These are phyloP conservation scores for Nelumbo lutea DNA, from an alignment of 164 flowering plant genomes.

Conservation along the genomic window DNA sequence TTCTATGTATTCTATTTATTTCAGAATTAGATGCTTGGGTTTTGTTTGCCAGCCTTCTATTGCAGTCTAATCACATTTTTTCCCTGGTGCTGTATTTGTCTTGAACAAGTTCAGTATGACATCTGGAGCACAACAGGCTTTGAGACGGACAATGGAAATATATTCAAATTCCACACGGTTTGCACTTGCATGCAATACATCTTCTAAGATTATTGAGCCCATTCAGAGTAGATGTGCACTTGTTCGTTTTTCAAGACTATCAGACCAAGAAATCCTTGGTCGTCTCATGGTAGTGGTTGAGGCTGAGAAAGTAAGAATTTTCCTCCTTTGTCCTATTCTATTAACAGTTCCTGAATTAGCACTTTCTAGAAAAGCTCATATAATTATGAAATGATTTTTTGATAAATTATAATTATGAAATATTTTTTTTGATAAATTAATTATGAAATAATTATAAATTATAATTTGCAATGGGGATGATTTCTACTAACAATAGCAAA, in stretches of 20 bases:
- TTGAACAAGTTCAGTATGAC: slow-evolving; percentile 68
- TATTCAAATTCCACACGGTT: slow-evolving; percentile 94
- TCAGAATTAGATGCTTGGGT: background rate
- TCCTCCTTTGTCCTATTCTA: background rate
- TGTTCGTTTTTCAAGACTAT: slow-evolving; percentile 86
- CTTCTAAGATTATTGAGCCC: slow-evolving; percentile 94
- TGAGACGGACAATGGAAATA: slow-evolving; percentile 97
- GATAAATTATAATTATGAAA: background rate
- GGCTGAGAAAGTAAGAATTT: slow-evolving; percentile 69
- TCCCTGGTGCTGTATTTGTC: background rate
- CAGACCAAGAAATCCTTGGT: slow-evolving; percentile 91
- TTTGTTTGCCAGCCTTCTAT: no score
- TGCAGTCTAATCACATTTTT: slow-evolving; percentile 1
- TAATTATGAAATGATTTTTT: background rate
- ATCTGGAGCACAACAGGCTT: slow-evolving; percentile 97
- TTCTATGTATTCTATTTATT: background rate
- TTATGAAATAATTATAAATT: background rate
- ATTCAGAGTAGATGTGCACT: slow-evolving; percentile 99
- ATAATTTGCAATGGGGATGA: background rate
- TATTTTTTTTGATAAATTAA: background rate
- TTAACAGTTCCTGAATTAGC: background rate
- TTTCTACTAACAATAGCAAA: background rate
- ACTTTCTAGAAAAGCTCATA: background rate
- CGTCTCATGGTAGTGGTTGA: slow-evolving; percentile 85
- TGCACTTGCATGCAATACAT: slow-evolving; percentile 96